Conservation (phyloP, 2,329 filamentous ascomycete species). For the Purpureocillium takamizusanense region DNA sequence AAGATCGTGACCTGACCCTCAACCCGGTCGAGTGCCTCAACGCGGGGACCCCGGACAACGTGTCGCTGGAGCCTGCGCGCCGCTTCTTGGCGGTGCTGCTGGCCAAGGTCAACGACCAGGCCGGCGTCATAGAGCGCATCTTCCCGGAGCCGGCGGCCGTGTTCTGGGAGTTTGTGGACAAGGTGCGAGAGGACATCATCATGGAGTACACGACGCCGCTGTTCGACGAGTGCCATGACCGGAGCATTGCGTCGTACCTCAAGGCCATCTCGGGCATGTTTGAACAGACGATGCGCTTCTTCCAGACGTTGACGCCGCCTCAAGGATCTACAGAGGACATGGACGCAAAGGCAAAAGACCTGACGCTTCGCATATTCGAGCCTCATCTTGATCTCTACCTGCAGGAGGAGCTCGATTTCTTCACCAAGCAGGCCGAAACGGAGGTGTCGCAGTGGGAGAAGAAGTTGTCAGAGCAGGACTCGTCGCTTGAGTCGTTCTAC, state of each 20-base stretch:
- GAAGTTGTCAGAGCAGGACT: constrained; percentile 83
- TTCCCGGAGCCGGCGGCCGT: constrained; percentile 67
- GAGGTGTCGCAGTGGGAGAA: constrained; percentile 85
- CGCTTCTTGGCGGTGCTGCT: constrained; percentile 71
- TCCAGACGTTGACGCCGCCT: constrained; percentile 59
- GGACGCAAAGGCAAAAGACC: constrained; percentile 53
- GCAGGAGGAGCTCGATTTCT: constrained; percentile 81
- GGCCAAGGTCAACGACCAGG: constrained; percentile 72
- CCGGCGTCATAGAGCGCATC: constrained; percentile 68
- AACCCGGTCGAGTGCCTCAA: constrained; percentile 78
- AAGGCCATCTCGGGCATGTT: constrained; percentile 83
- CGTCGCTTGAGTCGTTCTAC: constrained; percentile 83
- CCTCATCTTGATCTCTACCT: constrained; percentile 91
- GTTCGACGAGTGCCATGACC: constrained; percentile 78
- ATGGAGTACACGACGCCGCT: constrained; percentile 78
- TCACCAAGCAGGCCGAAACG: constrained; percentile 64
- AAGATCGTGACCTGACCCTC: constrained; percentile 55
- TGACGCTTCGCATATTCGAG: constrained; percentile 71
- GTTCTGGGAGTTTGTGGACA: constrained; percentile 70
- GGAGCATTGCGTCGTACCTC: constrained; percentile 68
- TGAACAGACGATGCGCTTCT: constrained; percentile 74
- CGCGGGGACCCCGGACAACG: constrained; percentile 50
- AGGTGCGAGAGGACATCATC: constrained; percentile 74
- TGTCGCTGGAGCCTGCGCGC: constrained; percentile 72
- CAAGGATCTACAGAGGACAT: constrained; percentile 53